A percentile compares a stretch with the other conserved stretches of the same genome.
phyloP scores from a whole-genome alignment of 495 filamentous ascomycete genomes.

The Mytilinidion resinicola region DNA sequence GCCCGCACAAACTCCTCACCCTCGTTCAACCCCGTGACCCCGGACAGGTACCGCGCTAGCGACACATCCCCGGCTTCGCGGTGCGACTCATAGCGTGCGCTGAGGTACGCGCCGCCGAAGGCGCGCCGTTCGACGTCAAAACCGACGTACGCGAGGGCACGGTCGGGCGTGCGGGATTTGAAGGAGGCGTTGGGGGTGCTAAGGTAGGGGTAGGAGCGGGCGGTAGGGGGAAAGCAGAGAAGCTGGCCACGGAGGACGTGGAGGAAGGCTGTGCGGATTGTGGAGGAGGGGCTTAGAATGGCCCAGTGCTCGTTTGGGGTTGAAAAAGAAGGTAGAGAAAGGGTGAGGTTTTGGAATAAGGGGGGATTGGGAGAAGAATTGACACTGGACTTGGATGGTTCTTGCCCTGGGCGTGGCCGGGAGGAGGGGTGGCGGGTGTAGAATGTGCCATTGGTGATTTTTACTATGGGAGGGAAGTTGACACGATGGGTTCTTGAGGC shows the following conservation, averaged over 20 bases:
- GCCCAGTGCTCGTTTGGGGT: slow-evolving; percentile 57
- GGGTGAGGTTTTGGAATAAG: slow-evolving; percentile 61
- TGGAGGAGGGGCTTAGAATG: slow-evolving; percentile 63
- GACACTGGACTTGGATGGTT: not conserved
- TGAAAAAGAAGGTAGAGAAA: slow-evolving; percentile 53
- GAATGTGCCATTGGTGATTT: slow-evolving; percentile 70
- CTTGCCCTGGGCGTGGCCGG: slow-evolving; percentile 26
- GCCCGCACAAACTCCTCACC: slow-evolving; percentile 47
- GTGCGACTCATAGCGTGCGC: slow-evolving; percentile 85
- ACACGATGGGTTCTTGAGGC: slow-evolving; percentile 8
- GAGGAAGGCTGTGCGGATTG: slow-evolving; percentile 69
- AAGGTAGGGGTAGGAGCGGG: slow-evolving; percentile 71
- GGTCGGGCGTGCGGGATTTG: slow-evolving; percentile 48
- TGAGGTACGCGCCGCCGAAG: slow-evolving; percentile 70
- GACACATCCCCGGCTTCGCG: slow-evolving; percentile 84
- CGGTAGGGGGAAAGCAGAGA: slow-evolving; percentile 62
- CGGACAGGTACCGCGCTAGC: slow-evolving; percentile 67
- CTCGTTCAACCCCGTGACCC: slow-evolving; percentile 71
- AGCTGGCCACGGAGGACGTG: slow-evolving; percentile 67
- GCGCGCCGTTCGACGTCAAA: slow-evolving; percentile 53
- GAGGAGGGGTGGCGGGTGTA: slow-evolving; percentile 68
- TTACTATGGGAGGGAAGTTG: slow-evolving; percentile 51
- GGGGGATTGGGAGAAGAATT: slow-evolving; percentile 45
- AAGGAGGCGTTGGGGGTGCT: slow-evolving; percentile 42
- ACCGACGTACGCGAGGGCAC: slow-evolving; percentile 76